Base-by-base conservation (phyloP, 768 basidiomycete genomes). In the Leccinellum luteum region DNA sequence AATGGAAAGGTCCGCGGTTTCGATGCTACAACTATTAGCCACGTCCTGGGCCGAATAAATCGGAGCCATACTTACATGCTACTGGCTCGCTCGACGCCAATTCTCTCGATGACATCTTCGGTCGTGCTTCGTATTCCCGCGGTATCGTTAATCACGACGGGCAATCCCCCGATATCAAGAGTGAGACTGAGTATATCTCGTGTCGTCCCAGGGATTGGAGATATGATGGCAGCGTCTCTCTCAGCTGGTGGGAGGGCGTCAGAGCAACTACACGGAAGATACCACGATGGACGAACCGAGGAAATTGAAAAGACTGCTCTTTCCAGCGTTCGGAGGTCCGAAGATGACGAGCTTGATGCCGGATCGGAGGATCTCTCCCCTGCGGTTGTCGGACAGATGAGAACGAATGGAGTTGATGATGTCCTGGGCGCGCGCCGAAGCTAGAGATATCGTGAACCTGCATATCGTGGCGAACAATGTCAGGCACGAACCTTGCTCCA, bases 261-360 rank as follows among this genome's bases (percentile, higher is more conserved):
- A 51, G 31, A 41, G 2, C 14, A 1, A 21, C 19, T 10, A 32
- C 17, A 15, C 8, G n/a, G 32, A 48, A 1, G 34, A 21, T 10
- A 19, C 38, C 48, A 6, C 27, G 1, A 44, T 38, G 12, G 32
- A 64, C 73, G 14, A 63, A 87, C 93, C 90, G 13, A 96, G 76
- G 68, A 86, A 92, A 66, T 96, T 96, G 48, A 93, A 78, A 19
- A 94, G 70, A 65, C 87, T 91, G 66, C 91, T 94, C 75, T 96
- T 97, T n/a, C 94, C 94, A 1, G 89, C 92, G 64, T 97, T 97
- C 0, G 94, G 91, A 23, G 93, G 92, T 1, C 94, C 94, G 66
- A 94, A 94, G 38, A 97, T 94, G 14, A 90, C 87, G 9, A 96
- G 77, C 47, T 84, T 85, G 49, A 95, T 82, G 3, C 94, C 94